A percentile compares a stretch with the other conserved stretches of the same genome.
phyloP scores from a whole-genome alignment of 768 basidiomycete species.

The Tricholoma matsutake region DNA sequence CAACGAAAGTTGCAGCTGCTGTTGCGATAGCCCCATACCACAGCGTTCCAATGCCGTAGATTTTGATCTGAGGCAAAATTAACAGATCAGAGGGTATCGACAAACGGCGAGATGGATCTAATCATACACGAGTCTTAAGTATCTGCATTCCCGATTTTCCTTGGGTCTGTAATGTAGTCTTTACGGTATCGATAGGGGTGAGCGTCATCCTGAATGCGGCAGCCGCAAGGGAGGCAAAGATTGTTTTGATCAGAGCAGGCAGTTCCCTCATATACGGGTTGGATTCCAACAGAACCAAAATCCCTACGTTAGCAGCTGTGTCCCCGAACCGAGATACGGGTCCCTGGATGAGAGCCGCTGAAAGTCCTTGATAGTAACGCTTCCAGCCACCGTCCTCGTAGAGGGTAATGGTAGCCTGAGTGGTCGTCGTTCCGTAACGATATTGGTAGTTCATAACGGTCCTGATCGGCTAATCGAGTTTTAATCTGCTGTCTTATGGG shows the following conservation, averaged over 20 bases:
- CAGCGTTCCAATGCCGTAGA: conserved; percentile 71
- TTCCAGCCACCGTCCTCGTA: conserved; percentile 76
- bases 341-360: conserved; percentile 84
- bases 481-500: conserved; percentile 5
- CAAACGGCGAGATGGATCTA: background rate
- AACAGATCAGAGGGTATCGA: background rate
- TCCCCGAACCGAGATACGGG: conserved; percentile 88
- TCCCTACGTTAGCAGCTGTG: conserved; percentile 91
- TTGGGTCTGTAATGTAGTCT: conserved; percentile 94
- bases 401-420: conserved; percentile 60
- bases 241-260: conserved; percentile 66
- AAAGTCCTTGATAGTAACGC: conserved; percentile 86
- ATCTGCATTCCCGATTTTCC: conserved; percentile 68
- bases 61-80: conserved; percentile 48
- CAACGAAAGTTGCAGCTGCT: conserved; percentile 91
- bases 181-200: conserved; percentile 90
- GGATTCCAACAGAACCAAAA: conserved; percentile 78
- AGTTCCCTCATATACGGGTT: conserved; percentile 68
- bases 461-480: conserved; percentile 65
- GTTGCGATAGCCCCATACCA: conserved; percentile 95
- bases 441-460: conserved; percentile 99
- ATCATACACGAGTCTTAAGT: conserved; percentile 58
- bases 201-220: conserved; percentile 88
- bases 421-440: conserved; percentile 77
- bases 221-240: conserved; percentile 75